Conservation (phyloP, 140 eudicot species). For the Cichorium intybus region DNA sequence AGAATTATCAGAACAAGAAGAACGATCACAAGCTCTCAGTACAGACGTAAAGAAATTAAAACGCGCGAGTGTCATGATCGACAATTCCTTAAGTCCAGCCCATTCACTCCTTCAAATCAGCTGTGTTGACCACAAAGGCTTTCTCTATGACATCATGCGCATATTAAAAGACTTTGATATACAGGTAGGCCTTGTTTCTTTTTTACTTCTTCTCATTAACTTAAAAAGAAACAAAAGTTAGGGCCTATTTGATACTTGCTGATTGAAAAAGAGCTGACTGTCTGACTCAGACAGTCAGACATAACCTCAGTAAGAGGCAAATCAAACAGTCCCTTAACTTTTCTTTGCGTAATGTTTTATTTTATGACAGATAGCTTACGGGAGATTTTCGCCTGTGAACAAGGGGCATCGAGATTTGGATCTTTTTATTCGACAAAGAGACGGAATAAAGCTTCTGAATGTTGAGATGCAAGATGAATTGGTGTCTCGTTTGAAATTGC, state of each 20-base stretch:
- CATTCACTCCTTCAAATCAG: constrained; percentile 78
- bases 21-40: constrained; percentile 62
- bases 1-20: constrained; percentile 49
- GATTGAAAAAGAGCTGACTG: no score
- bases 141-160: constrained; percentile 85
- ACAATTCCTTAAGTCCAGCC: constrained; percentile 75
- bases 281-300: no score
- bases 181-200: no score
- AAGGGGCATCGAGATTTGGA: constrained; percentile 58
- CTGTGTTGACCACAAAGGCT: constrained; percentile 85
- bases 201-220: no score
- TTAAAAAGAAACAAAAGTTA: no score
- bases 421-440: constrained; percentile 55
- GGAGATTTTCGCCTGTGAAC: constrained; percentile 51
- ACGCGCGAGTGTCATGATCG: constrained; percentile 49
- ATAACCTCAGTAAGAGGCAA: no score
- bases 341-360: not conserved
- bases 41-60: constrained; percentile 54
- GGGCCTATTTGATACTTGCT: no score
- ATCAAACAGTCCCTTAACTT: no score
- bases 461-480: constrained; percentile 42
- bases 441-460: constrained; percentile 49
- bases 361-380: constrained; percentile 49
- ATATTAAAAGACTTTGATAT: constrained; percentile 66
- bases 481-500: constrained; percentile 50